Percentiles rank a stretch among this genome's conserved stretches.
Evolutionary conservation across 345 rosid genomes (phyloP).

Genomic region (Pugionium cornutum): DNA sequence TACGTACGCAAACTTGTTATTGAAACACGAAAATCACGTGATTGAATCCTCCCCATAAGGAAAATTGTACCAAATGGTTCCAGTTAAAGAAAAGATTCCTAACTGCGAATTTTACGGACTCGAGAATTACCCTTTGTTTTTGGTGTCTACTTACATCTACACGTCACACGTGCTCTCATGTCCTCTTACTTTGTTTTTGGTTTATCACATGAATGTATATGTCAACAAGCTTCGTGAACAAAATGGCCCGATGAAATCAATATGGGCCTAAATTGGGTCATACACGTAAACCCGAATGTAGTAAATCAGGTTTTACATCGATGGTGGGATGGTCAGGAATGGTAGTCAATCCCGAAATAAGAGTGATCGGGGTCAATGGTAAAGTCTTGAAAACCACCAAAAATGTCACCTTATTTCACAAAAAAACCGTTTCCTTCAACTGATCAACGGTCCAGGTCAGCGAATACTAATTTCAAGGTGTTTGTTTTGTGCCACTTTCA

Average conservation of each 20-base stretch:
- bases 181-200: no score
- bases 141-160: neutral
- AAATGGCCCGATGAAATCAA: neutral
- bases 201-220: no score
- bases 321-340: neutral
- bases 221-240: neutral
- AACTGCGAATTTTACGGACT: slow-evolving; percentile 23
- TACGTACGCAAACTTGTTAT: neutral
- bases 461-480: slow-evolving; percentile 21
- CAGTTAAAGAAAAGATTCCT: slow-evolving; percentile 19
- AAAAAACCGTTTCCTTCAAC: slow-evolving; percentile 13
- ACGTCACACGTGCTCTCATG: slow-evolving; percentile 13
- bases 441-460: slow-evolving; percentile 15
- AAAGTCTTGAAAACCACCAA: neutral
- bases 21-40: slow-evolving; percentile 38
- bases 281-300: neutral
- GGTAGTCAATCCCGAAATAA: slow-evolving; percentile 17
- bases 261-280: slow-evolving; percentile 21
- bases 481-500: slow-evolving; percentile 20
- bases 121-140: neutral
- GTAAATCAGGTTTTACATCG: neutral
- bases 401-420: slow-evolving; percentile 1
- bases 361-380: neutral
- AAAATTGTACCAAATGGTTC: slow-evolving; percentile 14
- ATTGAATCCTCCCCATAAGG: neutral